Evolutionary conservation across 768 basidiomycete genomes (phyloP).

Genomic region (Pulveroboletus sp.): DNA sequence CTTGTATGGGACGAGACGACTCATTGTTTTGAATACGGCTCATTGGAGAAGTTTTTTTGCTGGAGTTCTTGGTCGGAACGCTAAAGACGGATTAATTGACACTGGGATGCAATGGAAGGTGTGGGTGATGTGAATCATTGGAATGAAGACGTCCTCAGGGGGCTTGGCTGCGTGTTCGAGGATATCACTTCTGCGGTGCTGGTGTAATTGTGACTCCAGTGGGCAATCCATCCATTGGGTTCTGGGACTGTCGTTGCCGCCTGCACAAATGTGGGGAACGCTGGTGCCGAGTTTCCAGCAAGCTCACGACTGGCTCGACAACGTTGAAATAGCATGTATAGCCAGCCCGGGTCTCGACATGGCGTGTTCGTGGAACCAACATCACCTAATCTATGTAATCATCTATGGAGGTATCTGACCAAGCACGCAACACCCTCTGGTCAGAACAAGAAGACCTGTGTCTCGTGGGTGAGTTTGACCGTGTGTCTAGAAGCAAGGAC

Average conservation of each 20-base stretch:
- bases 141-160: slow-evolving; percentile 36
- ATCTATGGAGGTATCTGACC: not conserved
- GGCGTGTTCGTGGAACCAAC: too few relatives aligned
- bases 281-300: slow-evolving; percentile 46
- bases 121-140: slow-evolving; percentile 50
- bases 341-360: too few relatives aligned
- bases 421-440: not conserved
- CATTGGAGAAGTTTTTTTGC: slow-evolving; percentile 34
- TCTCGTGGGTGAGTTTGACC: slow-evolving; percentile 13
- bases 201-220: slow-evolving; percentile 37
- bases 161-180: slow-evolving; percentile 37
- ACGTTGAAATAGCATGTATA: not conserved
- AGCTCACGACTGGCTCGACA: slow-evolving; percentile 39
- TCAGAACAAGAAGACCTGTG: slow-evolving; percentile 43
- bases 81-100: slow-evolving; percentile 21
- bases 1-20: slow-evolving; percentile 17
- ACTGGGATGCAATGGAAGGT: slow-evolving; percentile 41
- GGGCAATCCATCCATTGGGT: slow-evolving; percentile 44
- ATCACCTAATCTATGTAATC: not conserved
- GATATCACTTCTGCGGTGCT: slow-evolving; percentile 40
- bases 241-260: slow-evolving; percentile 28
- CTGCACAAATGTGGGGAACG: slow-evolving; percentile 25
- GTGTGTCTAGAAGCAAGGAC: not conserved
- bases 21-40: slow-evolving; percentile 40
- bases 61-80: slow-evolving; percentile 46